phyloP scores from a whole-genome alignment of 2,329 filamentous ascomycete genomes.

The Elsinoe fawcettii region DNA sequence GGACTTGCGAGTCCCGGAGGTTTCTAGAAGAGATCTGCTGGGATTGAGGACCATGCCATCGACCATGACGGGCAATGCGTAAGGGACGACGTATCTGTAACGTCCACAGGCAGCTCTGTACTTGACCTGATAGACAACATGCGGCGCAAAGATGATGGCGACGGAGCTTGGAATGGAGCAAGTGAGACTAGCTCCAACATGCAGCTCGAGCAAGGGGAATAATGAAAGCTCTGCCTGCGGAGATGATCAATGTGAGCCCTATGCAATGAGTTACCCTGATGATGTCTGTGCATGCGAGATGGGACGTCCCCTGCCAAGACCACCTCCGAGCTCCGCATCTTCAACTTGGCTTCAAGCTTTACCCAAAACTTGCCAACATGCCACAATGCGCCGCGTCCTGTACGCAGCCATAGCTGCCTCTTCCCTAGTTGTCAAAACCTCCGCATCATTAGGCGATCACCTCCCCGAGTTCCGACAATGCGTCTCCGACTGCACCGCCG shows the following conservation, averaged over 20 bases:
- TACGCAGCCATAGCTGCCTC: slow-evolving; percentile 12
- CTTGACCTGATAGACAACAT: background rate
- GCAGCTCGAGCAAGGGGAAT: background rate
- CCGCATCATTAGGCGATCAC: slow-evolving; percentile 74
- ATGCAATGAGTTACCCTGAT: background rate
- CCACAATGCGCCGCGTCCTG: slow-evolving; percentile 4
- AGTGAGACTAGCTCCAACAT: background rate
- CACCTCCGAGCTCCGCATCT: background rate
- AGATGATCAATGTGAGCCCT: background rate
- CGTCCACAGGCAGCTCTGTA: background rate
- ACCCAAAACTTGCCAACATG: slow-evolving; percentile 5
- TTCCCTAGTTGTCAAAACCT: slow-evolving; percentile 24
- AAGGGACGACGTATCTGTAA: background rate
- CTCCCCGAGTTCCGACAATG: slow-evolving; percentile 84
- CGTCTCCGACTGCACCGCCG: slow-evolving; percentile 71
- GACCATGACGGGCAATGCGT: background rate
- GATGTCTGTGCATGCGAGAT: background rate
- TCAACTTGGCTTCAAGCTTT: background rate
- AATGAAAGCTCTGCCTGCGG: slow-evolving; percentile 1
- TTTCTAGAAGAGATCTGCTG: background rate
- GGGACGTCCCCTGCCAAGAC: slow-evolving; percentile 5
- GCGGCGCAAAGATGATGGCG: background rate
- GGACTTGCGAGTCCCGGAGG: slow-evolving; percentile 7
- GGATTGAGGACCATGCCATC: background rate
- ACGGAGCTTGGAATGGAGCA: background rate